Conservation (phyloP, 805 yeast genomes). For the Jamesozyma rosinii region DNA sequence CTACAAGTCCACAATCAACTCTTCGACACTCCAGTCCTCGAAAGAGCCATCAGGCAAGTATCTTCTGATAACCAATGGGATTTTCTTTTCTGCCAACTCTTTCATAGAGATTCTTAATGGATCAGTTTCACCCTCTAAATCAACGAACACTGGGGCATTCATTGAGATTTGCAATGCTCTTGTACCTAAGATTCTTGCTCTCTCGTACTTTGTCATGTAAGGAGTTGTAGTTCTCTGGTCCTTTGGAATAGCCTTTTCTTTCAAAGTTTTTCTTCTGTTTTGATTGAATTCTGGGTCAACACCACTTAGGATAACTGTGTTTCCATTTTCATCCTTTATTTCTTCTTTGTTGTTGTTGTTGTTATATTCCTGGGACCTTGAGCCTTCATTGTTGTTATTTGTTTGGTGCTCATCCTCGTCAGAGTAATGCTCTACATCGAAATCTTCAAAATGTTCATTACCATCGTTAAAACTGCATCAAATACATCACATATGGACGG, state of each 20-base stretch:
- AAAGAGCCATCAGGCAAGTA: conserved; percentile 93
- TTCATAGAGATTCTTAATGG: conserved; percentile 97
- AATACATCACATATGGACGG: not conserved
- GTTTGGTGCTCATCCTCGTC: conserved; percentile 50
- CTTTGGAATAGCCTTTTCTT: conserved; percentile 79
- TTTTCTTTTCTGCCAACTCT: conserved; percentile 87
- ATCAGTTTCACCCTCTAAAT: conserved; percentile 97
- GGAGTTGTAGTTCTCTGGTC: conserved; percentile 93
- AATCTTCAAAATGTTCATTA: conserved; percentile 64
- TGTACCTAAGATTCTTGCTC: conserved; percentile 95
- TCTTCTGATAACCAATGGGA: conserved; percentile 91
- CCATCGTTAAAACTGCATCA: conserved; percentile 51
- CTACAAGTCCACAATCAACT: conserved; percentile 76
- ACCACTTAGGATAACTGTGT: conserved; percentile 64
- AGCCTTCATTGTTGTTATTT: conserved; percentile 25
- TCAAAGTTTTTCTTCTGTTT: conserved; percentile 51
- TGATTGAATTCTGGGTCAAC: conserved; percentile 42
- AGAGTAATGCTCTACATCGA: conserved; percentile 76
- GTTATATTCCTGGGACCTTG: conserved; percentile 24
- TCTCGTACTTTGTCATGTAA: conserved; percentile 96
- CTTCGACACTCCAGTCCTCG: conserved; percentile 99
- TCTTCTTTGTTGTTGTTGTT: conserved; percentile 29
- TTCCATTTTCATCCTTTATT: conserved; percentile 52
- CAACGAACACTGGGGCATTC: conserved; percentile 97
- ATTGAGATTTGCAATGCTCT: conserved; percentile 94